Evolutionary conservation across 2,329 filamentous ascomycete species (phyloP).

Genomic region (Fusarium secorum): DNA sequence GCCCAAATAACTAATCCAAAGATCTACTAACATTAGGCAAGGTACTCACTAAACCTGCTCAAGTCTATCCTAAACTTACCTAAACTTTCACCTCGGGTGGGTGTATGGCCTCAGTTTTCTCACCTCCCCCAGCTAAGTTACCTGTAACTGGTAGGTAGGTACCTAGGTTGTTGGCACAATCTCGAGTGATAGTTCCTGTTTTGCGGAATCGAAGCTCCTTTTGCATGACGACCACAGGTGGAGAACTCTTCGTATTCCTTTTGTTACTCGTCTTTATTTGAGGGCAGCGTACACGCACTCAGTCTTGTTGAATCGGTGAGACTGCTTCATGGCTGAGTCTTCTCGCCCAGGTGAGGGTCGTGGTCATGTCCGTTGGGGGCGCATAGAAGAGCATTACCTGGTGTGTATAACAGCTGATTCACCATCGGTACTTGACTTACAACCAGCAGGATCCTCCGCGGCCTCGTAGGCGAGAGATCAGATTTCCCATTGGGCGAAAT

Average conservation of each 20-base stretch:
- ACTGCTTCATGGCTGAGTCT: slow-evolving; percentile 12
- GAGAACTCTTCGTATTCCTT: not conserved
- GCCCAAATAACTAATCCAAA: not conserved
- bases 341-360: slow-evolving; percentile 12
- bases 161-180: not conserved
- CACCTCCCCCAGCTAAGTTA: not conserved
- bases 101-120: not conserved
- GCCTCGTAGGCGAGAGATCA: slow-evolving; percentile 1
- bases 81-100: not conserved
- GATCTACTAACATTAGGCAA: not conserved
- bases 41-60: not conserved
- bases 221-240: not conserved
- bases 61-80: not conserved
- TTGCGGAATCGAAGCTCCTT: not conserved
- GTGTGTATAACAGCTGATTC: slow-evolving; percentile 18
- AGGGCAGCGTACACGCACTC: not conserved
- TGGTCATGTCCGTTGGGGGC: slow-evolving; percentile 30
- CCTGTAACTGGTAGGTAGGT: not conserved
- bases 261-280: not conserved
- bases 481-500: slow-evolving; percentile 1
- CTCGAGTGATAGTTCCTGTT: not conserved
- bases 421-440: slow-evolving; percentile 1
- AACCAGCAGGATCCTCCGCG: slow-evolving; percentile 7
- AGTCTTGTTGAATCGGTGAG: not conserved
- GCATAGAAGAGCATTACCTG: slow-evolving; percentile 25